These are phyloP conservation scores for Euryodendron excelsum DNA, from an alignment of 148 eudicot species.

Conservation along the genomic window DNA sequence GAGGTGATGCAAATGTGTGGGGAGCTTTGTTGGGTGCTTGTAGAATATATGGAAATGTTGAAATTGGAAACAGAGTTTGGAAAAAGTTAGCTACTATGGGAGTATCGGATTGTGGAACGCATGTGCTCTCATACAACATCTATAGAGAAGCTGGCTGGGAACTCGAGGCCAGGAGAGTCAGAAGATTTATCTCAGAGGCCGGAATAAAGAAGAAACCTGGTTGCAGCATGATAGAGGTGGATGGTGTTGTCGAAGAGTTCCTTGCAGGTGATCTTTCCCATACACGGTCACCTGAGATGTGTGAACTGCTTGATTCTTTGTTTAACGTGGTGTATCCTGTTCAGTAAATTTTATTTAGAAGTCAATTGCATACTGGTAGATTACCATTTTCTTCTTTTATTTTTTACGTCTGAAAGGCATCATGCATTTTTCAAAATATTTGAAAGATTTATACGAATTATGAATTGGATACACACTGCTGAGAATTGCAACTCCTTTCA, in stretches of 20 bases:
- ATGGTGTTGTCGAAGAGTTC: slow-evolving; percentile 39
- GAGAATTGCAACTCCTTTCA: neutral
- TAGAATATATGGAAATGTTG: slow-evolving; percentile 34
- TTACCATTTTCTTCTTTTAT: neutral
- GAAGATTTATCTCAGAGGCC: slow-evolving; percentile 22
- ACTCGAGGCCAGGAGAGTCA: slow-evolving; percentile 25
- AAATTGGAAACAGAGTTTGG: slow-evolving; percentile 34
- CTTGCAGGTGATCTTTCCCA: slow-evolving; percentile 28
- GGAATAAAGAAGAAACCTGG: slow-evolving; percentile 38
- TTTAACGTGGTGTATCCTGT: slow-evolving; percentile 13
- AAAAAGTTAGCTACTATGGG: slow-evolving; percentile 25
- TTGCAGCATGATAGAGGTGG: slow-evolving; percentile 34
- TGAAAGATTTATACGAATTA: neutral
- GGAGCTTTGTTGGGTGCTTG: slow-evolving; percentile 44
- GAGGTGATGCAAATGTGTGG: slow-evolving; percentile 38
- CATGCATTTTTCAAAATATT: neutral
- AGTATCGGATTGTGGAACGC: slow-evolving; percentile 35
- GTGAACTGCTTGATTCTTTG: slow-evolving; percentile 29
- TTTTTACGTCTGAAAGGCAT: neutral
- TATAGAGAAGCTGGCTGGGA: slow-evolving; percentile 46
- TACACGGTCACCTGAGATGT: slow-evolving; percentile 21
- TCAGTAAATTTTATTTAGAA: neutral
- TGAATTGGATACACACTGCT: neutral
- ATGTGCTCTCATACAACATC: slow-evolving; percentile 39
- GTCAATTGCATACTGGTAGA: neutral